phyloP scores from a whole-genome alignment of 305 asterid species.

The Fraxinus latifolia region DNA sequence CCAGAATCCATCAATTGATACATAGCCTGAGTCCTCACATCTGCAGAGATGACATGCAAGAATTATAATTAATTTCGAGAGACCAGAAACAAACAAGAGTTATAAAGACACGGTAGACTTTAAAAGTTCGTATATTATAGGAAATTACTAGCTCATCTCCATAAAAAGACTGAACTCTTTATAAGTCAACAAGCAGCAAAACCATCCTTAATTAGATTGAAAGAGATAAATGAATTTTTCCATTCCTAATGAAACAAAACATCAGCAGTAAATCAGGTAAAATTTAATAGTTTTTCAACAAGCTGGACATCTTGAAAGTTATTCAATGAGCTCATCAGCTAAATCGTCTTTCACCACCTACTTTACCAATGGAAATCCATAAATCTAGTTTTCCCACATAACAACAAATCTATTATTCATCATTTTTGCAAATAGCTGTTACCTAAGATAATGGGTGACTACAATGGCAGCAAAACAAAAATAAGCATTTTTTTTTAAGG shows the following conservation, averaged over 20 bases:
- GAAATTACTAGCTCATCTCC: background rate
- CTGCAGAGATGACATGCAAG: constrained; percentile 38
- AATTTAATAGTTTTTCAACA: background rate
- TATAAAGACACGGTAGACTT: background rate
- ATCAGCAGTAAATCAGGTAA: background rate
- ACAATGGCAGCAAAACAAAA: background rate
- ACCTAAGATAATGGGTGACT: background rate
- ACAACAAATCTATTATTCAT: background rate
- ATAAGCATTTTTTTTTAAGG: background rate
- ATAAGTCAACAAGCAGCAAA: background rate
- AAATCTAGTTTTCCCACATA: background rate
- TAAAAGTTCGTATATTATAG: background rate
- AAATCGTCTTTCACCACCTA: background rate
- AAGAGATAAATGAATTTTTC: background rate
- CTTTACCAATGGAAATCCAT: background rate
- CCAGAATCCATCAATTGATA: constrained; percentile 99
- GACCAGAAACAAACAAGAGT: background rate
- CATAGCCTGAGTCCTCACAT: constrained; percentile 97
- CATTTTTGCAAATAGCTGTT: background rate
- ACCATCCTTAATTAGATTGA: background rate
- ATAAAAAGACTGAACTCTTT: background rate
- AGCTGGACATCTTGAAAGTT: background rate
- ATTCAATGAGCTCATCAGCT: background rate
- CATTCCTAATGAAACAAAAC: background rate
- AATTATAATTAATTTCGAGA: background rate